These are phyloP conservation scores for Neocatenulostroma microsporum DNA, from an alignment of 2,329 filamentous ascomycete genomes.

Conservation along the genomic window DNA sequence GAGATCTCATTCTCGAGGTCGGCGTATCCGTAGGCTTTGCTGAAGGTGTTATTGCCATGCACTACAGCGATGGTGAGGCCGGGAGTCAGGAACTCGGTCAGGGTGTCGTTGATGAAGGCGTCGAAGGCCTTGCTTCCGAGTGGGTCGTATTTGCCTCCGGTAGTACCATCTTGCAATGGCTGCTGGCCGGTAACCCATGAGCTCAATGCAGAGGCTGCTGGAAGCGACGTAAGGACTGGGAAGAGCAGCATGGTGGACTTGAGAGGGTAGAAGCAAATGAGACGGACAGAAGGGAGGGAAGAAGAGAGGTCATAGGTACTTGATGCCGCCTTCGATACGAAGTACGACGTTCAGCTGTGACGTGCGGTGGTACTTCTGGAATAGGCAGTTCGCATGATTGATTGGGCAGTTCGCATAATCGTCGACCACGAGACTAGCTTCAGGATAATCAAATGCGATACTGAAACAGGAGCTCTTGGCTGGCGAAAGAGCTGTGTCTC, in stretches of 20 bases:
- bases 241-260: not conserved
- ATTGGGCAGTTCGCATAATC: not conserved
- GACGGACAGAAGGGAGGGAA: not conserved
- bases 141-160: not conserved
- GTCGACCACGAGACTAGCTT: no score
- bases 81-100: constrained; percentile 42
- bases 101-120: constrained; percentile 29
- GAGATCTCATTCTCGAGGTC: not conserved
- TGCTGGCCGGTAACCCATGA: not conserved
- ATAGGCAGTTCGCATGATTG: not conserved
- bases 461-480: no score
- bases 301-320: not conserved
- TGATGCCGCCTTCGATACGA: not conserved
- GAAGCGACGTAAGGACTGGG: not conserved
- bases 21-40: constrained; percentile 6
- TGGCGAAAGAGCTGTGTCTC: not conserved
- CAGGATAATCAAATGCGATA: not conserved
- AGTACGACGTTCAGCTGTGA: not conserved
- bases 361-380: no score
- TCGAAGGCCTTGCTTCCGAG: constrained; percentile 23
- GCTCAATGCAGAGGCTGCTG: not conserved
- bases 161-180: not conserved
- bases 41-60: constrained; percentile 4
- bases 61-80: constrained; percentile 45
- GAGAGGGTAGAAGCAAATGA: not conserved